Evolutionary conservation across 306 rosid genomes (phyloP), one percentile per base, ranked within the genome.

Genomic region (Lithocarpus polystachyus): DNA sequence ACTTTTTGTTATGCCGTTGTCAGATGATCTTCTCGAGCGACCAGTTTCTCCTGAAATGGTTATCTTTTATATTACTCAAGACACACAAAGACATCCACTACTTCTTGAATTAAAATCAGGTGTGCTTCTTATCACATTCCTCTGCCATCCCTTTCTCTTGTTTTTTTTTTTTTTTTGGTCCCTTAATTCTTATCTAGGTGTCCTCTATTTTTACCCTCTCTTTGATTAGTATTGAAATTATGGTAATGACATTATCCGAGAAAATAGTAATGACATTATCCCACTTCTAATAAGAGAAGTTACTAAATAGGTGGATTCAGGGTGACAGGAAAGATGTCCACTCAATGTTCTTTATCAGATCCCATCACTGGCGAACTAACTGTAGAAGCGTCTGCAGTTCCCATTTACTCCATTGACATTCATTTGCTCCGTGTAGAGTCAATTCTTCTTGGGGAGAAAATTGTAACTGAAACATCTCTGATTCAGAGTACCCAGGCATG

Each of bases 1-100:
- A 52, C 29, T 75, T 81, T 40, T 60, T 24, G 45, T 76, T 57
- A 80, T 82, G 60, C 56, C 64, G 56, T 71, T 73, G 77, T 80
- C 83, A 95, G 99, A 68, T 77, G 94, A 92, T 88, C 90, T 88
- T 83, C 82, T 80, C 14, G 90, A 91, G 87, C 79, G 83, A 40
- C 94, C 99, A 53, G 68, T 90, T 81, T 72, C 97, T 75, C 91
- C 94, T 2, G 98, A 92, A 86, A 91, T 83, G 92, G 92, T 92
- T 20, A 72, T 89, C 85, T 92, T 92, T 86, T 95, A 95, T 85
- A 86, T 95, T 62, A 95, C 99, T 13, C 99, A 95, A 72, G 99
- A 95, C 89, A 92, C 99, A 73, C 99, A 91, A 85, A 87, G 94
- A 77, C 99, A 95, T 86, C 92, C 99, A 12, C 86, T 94, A 15